Evolutionary conservation across 768 basidiomycete genomes (phyloP).

Genomic region (Phaeotremella skinneri): DNA sequence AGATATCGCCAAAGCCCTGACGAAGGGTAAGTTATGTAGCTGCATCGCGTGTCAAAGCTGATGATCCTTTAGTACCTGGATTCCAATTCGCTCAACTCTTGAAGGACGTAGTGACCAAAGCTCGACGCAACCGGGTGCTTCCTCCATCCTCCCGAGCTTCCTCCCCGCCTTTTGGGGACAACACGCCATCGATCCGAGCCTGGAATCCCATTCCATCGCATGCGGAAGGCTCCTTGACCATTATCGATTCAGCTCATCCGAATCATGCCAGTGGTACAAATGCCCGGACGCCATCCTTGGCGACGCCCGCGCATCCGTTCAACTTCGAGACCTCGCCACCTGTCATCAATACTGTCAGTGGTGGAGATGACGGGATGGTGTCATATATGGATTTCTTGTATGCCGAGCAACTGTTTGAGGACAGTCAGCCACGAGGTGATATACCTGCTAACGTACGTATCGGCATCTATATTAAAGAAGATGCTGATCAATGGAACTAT

Average conservation of each 20-base stretch:
- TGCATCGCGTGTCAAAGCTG: not conserved
- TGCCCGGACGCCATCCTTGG: not conserved
- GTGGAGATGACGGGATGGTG: not conserved
- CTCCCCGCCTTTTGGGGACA: not conserved
- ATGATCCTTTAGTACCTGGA: not conserved
- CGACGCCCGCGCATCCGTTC: not conserved
- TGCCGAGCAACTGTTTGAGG: constrained; percentile 36
- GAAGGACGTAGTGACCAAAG: not conserved
- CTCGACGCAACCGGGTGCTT: not conserved
- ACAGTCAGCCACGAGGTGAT: constrained; percentile 3
- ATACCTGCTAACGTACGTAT: not conserved
- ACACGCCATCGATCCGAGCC: not conserved
- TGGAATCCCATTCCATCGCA: not conserved
- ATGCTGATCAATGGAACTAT: too few species aligned
- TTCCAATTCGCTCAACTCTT: not conserved
- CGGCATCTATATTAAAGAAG: too few species aligned
- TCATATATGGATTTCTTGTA: constrained; percentile 33
- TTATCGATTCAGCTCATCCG: not conserved
- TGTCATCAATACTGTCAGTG: not conserved
- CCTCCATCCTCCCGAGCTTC: constrained; percentile 2
- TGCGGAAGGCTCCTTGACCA: not conserved
- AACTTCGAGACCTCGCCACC: constrained; percentile 2
- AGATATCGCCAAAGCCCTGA: constrained; percentile 12
- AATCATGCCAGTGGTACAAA: not conserved
- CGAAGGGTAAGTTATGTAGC: constrained; percentile 5